Evolutionary conservation across 345 rosid genomes (phyloP).

Genomic region (Eucalyptus marginata): DNA sequence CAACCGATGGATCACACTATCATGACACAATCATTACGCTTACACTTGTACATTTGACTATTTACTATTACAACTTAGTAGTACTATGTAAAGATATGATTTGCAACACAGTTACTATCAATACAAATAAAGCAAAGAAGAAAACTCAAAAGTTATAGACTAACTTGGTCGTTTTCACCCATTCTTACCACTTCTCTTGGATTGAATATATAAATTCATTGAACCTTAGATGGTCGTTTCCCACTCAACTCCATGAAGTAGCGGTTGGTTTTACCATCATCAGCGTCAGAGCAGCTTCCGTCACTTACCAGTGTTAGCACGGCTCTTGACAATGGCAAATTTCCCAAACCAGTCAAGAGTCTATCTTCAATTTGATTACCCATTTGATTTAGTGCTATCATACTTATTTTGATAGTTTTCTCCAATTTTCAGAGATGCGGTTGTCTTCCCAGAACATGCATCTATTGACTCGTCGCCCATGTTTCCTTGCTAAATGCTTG

Average conservation of each 20-base stretch:
- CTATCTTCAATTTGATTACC: no score
- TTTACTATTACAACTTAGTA: no score
- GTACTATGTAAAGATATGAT: no score
- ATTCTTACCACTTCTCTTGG: not conserved
- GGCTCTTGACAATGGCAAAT: no score
- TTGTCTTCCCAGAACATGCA: not conserved
- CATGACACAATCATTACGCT: accelerated
- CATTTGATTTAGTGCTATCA: not conserved
- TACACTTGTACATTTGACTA: no score
- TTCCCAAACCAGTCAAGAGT: no score
- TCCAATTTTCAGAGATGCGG: not conserved
- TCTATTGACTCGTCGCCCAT: not conserved
- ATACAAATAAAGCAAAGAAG: no score
- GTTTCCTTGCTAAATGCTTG: not conserved
- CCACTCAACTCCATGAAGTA: not conserved
- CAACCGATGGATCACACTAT: accelerated
- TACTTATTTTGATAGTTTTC: no score
- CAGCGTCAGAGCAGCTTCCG: accelerated
- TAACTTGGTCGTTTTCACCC: no score
- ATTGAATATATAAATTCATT: not conserved
- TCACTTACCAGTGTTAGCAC: no score
- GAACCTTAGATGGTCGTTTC: not conserved
- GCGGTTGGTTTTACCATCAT: accelerated
- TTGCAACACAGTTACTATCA: accelerated
- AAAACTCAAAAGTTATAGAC: no score